These are phyloP conservation scores for Wickerhamiella occidentalis DNA, from an alignment of 805 yeast genomes.

Conservation along the genomic window DNA sequence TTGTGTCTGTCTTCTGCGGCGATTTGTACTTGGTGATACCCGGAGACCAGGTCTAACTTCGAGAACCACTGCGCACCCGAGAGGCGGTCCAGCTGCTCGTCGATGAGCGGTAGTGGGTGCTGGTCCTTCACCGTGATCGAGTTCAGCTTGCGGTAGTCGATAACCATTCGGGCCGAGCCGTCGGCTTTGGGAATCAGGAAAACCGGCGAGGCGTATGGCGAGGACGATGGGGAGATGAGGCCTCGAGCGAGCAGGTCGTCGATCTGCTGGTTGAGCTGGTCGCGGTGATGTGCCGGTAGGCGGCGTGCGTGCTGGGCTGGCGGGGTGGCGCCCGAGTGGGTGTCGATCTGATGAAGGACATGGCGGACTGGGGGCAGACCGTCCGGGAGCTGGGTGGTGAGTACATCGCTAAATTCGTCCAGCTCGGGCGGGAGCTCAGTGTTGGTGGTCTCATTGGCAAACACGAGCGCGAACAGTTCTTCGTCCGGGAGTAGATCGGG, in stretches of 20 bases:
- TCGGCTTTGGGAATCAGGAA: background rate
- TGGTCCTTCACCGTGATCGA: background rate
- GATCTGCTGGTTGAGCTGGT: background rate
- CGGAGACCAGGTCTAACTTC: constrained; percentile 1
- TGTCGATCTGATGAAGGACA: background rate
- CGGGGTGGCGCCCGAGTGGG: background rate
- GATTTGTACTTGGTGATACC: background rate
- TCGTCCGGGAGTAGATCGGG: background rate
- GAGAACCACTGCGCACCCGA: background rate
- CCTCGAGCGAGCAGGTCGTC: background rate
- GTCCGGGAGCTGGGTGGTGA: background rate
- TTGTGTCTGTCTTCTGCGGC: background rate
- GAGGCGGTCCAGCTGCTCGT: background rate
- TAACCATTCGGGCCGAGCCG: background rate
- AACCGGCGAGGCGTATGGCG: background rate
- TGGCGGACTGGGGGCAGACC: background rate
- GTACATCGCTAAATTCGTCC: background rate
- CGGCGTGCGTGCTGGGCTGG: background rate
- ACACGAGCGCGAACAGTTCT: background rate
- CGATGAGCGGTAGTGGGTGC: constrained; percentile 3
- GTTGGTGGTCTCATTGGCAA: background rate
- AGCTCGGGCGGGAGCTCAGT: background rate
- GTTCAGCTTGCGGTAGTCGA: constrained; percentile 1
- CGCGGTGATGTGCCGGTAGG: background rate
- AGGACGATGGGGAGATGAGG: background rate